These are phyloP conservation scores for Lepiota venenata DNA, from an alignment of 768 basidiomycete genomes.

Conservation along the genomic window DNA sequence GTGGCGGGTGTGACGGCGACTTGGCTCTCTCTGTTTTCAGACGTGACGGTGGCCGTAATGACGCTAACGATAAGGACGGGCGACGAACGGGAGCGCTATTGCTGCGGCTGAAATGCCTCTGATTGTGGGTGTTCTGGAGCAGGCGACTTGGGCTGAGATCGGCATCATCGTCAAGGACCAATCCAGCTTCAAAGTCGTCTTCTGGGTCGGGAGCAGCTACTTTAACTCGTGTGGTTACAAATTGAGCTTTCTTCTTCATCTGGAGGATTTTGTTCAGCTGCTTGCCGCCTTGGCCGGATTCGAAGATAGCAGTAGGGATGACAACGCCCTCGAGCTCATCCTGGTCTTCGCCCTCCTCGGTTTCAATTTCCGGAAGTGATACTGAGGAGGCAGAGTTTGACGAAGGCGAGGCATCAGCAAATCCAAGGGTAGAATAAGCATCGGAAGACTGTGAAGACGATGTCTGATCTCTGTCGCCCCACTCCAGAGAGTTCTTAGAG, in stretches of 20 bases:
- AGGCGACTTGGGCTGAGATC: conserved; percentile 81
- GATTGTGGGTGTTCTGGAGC: conserved; percentile 44
- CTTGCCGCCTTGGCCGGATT: conserved; percentile 57
- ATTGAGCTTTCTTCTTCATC: conserved; percentile 52
- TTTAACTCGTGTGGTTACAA: conserved; percentile 36
- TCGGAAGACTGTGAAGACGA: conserved; percentile 87
- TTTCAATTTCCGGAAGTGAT: conserved; percentile 69
- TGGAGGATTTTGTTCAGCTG: conserved; percentile 50
- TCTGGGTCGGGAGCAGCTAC: conserved; percentile 62
- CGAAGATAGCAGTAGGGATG: conserved; percentile 73
- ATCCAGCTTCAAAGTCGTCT: conserved; percentile 83
- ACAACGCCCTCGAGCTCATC: conserved; percentile 80
- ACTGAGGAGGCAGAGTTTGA: conserved; percentile 69
- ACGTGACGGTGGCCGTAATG: conserved; percentile 61
- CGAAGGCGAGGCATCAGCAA: conserved; percentile 67
- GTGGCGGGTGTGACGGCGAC: conserved; percentile 67
- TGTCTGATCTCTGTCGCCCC: conserved; percentile 82
- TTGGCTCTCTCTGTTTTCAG: conserved; percentile 63
- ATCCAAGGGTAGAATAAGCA: conserved; percentile 76
- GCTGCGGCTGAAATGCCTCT: conserved; percentile 47
- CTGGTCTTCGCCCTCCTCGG: conserved; percentile 68
- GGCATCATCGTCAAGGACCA: conserved; percentile 78
- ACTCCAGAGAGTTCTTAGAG: conserved; percentile 82
- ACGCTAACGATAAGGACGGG: conserved; percentile 25
- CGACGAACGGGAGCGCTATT: conserved; percentile 56